These are phyloP conservation scores for Alternaria hordeiaustralica DNA, from an alignment of 2,329 filamentous ascomycete genomes.

Conservation along the genomic window DNA sequence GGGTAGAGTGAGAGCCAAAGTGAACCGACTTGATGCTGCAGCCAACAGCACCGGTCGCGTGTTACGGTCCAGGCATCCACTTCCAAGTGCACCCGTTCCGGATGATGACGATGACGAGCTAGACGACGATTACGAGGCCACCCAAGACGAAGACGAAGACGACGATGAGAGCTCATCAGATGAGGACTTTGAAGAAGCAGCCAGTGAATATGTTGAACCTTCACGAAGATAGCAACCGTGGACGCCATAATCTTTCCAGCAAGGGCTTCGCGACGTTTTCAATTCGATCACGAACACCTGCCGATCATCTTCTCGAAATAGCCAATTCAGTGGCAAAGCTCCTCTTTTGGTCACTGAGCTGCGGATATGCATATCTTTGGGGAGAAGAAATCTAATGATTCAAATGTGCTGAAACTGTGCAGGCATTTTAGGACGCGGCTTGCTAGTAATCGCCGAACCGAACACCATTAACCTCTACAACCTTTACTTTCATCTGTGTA, in stretches of 20 bases:
- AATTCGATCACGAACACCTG: not conserved
- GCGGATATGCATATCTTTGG: not conserved
- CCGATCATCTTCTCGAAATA: not conserved
- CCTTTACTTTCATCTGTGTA: not conserved
- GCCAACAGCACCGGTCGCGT: conserved; percentile 25
- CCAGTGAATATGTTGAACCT: conserved; percentile 24
- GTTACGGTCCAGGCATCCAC: conserved; percentile 3
- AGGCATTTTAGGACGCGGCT: not conserved
- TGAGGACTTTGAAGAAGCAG: conserved; percentile 1
- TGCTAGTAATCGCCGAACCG: not conserved
- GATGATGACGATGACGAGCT: conserved; percentile 15
- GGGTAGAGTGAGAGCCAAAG: conserved; percentile 50
- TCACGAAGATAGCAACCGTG: conserved; percentile 10
- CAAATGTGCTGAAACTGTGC: not conserved
- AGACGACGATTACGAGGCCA: conserved; percentile 25
- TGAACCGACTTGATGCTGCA: conserved; percentile 40
- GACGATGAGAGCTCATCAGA: conserved; percentile 1
- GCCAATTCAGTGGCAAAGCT: not conserved
- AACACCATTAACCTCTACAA: not conserved
- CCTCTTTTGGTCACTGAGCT: not conserved
- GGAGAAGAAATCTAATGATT: not conserved
- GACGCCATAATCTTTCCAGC: not conserved
- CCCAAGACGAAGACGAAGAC: conserved; percentile 20
- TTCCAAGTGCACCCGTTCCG: not conserved
- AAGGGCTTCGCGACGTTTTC: not conserved